Percentiles rank a stretch among this genome's conserved stretches.
Evolutionary conservation across 805 yeast species (phyloP).

Genomic region (Debaryomyces castellii): DNA sequence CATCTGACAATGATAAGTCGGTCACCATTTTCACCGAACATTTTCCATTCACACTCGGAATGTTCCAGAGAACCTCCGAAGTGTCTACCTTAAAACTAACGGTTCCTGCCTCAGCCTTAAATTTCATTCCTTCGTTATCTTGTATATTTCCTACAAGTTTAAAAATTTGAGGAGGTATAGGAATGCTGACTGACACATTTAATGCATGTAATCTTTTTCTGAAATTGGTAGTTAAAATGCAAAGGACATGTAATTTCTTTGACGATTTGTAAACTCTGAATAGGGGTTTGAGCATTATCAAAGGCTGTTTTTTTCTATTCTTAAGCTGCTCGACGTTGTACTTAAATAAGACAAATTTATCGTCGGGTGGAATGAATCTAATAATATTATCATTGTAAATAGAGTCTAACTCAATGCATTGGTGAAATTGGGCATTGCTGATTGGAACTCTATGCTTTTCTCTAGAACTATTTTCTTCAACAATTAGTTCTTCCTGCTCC

Average conservation of each 20-base stretch:
- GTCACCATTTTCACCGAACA: conserved; percentile 52
- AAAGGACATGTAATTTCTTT: conserved; percentile 32
- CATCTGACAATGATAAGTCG: conserved; percentile 35
- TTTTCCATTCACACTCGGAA: conserved; percentile 66
- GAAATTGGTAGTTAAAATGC: conserved; percentile 33
- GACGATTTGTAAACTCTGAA: conserved; percentile 22
- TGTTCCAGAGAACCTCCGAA: conserved; percentile 69
- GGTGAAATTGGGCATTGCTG: conserved; percentile 41
- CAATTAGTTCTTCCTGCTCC: conserved; percentile 6
- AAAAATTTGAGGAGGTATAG: conserved; percentile 36
- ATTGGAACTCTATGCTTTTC: conserved; percentile 25
- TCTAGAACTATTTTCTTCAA: neutral
- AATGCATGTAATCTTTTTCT: conserved; percentile 34
- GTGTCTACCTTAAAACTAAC: conserved; percentile 72
- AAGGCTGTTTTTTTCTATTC: conserved; percentile 37
- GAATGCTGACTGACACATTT: conserved; percentile 29
- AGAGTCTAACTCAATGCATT: conserved; percentile 75
- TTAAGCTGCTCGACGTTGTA: conserved; percentile 43
- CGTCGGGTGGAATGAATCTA: conserved; percentile 84
- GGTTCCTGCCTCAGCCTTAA: conserved; percentile 69
- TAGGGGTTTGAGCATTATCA: conserved; percentile 42
- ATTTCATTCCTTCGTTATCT: conserved; percentile 44
- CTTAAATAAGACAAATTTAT: conserved; percentile 36
- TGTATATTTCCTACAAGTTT: conserved; percentile 11
- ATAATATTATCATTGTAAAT: conserved; percentile 68